A percentile compares a stretch with the other conserved stretches of the same genome.
These are phyloP conservation scores for Tulasnella sp. DNA, from an alignment of 768 basidiomycete species.

Conservation along the genomic window DNA sequence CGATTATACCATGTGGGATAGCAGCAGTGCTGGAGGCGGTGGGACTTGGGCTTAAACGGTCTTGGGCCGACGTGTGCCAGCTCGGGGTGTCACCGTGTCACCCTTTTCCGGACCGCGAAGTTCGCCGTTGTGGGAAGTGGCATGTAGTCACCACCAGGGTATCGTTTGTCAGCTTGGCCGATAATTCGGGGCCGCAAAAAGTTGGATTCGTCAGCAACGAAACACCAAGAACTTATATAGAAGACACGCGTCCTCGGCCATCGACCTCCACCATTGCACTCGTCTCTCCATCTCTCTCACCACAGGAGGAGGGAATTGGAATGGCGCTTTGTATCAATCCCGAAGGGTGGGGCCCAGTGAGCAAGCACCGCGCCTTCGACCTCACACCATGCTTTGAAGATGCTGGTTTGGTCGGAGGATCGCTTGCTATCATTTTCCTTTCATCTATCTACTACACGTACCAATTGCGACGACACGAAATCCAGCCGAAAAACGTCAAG, in stretches of 20 bases:
- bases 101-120: not conserved
- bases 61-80: not conserved
- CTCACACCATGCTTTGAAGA: constrained; percentile 82
- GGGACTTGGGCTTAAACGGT: too few relatives aligned
- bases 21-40: too few relatives aligned
- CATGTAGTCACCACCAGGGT: not conserved
- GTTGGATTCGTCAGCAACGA: constrained; percentile 10
- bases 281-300: not conserved
- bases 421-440: constrained; percentile 55
- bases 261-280: too few relatives aligned
- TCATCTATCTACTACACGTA: constrained; percentile 49
- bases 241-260: not conserved
- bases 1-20: too few relatives aligned
- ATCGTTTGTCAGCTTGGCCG: not conserved
- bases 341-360: constrained; percentile 71
- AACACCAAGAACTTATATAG: not conserved
- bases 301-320: not conserved
- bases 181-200: not conserved
- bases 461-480: constrained; percentile 40
- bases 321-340: constrained; percentile 25
- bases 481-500: constrained; percentile 46
- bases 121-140: not conserved
- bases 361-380: constrained; percentile 67
- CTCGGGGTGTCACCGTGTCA: not conserved
- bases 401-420: constrained; percentile 60